Base-by-base conservation (phyloP, 805 yeast genomes). In the Starmerella davenportii region DNA sequence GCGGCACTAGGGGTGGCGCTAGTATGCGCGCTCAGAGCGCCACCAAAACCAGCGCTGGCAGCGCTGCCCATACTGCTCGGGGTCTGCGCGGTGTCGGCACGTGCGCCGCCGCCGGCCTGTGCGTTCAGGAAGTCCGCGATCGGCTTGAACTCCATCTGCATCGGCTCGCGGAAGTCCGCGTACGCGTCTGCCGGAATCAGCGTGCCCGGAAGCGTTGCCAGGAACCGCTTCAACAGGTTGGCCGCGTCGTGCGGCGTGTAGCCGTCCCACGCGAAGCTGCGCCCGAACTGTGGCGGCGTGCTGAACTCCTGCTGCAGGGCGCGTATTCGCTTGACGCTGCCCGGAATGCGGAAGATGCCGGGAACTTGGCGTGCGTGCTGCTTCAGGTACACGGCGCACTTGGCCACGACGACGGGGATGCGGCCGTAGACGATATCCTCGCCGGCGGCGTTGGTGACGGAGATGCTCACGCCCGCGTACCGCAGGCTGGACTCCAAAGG, bases 161-260 rank as follows among this genome's bases (percentile, higher is more conserved):
- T 65, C 2, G 93, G 93, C 29, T 68, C 72, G 50, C 96, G 68
- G 53, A 87, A 90, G 21, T 64, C 63, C 47, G 79, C 81, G 56
- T 87, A 90, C 43, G 72, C 59, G 3, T 68, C 68, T 27, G 81
- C 62, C 1, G 96, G 95, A 17, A 90, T 74, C 40, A 90, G 65
- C 0, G 96, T 96, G 52, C 90, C 96, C 1, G 94, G 92, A 40
- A 90, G 66, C 34, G 82, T 75, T 52, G 84, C 82, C 44, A 90
- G 65, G 55, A 71, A 90, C 40, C 98, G 65, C 54, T 96, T 69
- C 41, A 90, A 68, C 18, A 90, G 65, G 16, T 90, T 79, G 2
- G 96, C 93, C 1, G 95, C 95, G 58, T 90, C 99, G 60, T 90
- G 98, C 11, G 87, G 95, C 1, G 84, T 81, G 59, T 73, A 90